phyloP scores from a whole-genome alignment of 441 rosid genomes.

The Raphanus hybrid region DNA sequence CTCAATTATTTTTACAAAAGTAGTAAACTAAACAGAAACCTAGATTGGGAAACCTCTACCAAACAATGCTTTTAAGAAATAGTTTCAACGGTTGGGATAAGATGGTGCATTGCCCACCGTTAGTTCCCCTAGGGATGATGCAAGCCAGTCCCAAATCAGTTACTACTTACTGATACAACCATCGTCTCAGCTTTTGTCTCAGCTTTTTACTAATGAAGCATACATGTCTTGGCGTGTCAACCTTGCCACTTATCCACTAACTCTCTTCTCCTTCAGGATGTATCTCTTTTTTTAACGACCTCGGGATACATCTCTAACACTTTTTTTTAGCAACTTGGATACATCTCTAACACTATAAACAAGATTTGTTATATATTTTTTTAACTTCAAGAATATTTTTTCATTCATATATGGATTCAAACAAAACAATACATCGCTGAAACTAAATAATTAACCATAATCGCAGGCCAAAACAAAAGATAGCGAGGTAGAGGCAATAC shows the following conservation, averaged over 20 bases:
- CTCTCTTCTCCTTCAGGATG: neutral
- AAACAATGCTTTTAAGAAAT: constrained; percentile 16
- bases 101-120: constrained; percentile 31
- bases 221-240: constrained; percentile 22
- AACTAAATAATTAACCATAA: neutral
- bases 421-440: neutral
- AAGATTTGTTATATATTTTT: neutral
- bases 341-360: neutral
- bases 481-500: neutral
- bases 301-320: neutral
- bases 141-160: constrained; percentile 34
- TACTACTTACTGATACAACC: constrained; percentile 35
- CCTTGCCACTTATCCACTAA: constrained; percentile 26
- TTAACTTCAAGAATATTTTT: neutral
- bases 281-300: neutral
- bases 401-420: neutral
- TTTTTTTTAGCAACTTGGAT: neutral
- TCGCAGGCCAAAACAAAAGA: neutral
- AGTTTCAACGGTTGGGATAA: constrained; percentile 35
- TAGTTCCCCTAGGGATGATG: constrained; percentile 35
- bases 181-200: constrained; percentile 43
- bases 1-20: constrained; percentile 7
- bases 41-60: constrained; percentile 27
- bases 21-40: constrained; percentile 26
- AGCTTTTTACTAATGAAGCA: constrained; percentile 39